Evolutionary conservation across 495 filamentous ascomycete species (phyloP).

Genomic region (Darksidea phi): DNA sequence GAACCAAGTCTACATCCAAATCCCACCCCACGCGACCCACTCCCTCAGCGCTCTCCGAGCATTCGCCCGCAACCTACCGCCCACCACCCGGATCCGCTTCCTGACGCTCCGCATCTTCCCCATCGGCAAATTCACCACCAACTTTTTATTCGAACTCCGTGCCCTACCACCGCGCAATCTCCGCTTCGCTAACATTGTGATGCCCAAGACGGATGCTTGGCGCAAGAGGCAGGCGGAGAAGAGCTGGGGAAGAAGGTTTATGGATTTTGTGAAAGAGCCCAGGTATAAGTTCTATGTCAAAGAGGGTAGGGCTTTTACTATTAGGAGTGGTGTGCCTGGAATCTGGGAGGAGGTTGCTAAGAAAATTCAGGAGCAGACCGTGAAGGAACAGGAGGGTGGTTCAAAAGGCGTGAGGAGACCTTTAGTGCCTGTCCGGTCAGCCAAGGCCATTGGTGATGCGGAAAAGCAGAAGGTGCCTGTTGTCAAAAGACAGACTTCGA

Average conservation of each 20-base stretch:
- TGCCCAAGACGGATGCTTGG: background rate
- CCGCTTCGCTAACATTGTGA: conserved; percentile 25
- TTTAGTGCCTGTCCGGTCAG: background rate
- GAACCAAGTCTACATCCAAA: background rate
- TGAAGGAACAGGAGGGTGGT: background rate
- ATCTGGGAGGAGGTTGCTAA: conserved; percentile 28
- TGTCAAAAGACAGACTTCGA: conserved; percentile 22
- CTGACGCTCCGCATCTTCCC: conserved; percentile 21
- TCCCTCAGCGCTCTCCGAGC: background rate
- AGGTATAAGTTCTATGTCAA: conserved; percentile 29
- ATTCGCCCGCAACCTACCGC: conserved; percentile 10
- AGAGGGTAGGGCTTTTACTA: conserved; percentile 19
- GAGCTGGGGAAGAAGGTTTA: background rate
- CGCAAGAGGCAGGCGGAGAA: background rate
- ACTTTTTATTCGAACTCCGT: conserved; percentile 11
- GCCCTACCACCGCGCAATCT: conserved; percentile 4
- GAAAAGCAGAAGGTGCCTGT: background rate
- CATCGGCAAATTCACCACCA: conserved; percentile 1
- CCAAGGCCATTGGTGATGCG: background rate
- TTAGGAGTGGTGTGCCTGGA: conserved; percentile 13
- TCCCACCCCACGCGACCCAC: conserved; percentile 9
- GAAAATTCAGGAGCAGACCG: conserved; percentile 8
- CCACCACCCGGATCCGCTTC: conserved; percentile 19
- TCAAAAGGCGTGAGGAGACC: background rate
- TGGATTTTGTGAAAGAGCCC: conserved; percentile 14